A percentile compares a stretch with the other conserved stretches of the same genome.
Conservation (phyloP, 2,329 filamentous ascomycete genomes). For the Epichloe gansuensis region DNA sequence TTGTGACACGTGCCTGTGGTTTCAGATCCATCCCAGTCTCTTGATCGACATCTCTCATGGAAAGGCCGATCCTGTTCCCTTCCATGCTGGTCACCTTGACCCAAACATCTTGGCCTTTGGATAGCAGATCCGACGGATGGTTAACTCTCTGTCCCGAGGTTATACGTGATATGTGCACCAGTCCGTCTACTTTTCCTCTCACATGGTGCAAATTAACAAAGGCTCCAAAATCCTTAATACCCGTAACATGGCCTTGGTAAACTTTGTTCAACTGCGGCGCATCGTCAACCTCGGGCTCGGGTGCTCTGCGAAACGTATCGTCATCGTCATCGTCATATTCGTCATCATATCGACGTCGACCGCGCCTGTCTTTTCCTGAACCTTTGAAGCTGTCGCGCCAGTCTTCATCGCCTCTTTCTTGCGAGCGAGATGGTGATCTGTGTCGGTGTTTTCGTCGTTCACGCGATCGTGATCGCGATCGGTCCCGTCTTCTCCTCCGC, state of each 20-base stretch:
- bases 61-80: constrained; percentile 67
- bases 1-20: constrained; percentile 65
- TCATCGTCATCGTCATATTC: constrained; percentile 32
- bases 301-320: constrained; percentile 51
- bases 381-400: constrained; percentile 23
- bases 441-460: constrained; percentile 25
- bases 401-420: constrained; percentile 33
- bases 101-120: constrained; percentile 70
- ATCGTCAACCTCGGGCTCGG: constrained; percentile 67
- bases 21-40: constrained; percentile 70
- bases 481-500: constrained; percentile 26
- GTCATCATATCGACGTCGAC: constrained; percentile 27
- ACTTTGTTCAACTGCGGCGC: constrained; percentile 71
- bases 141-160: constrained; percentile 75
- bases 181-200: constrained; percentile 74
- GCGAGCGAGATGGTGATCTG: constrained; percentile 25
- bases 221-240: constrained; percentile 87
- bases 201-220: constrained; percentile 90
- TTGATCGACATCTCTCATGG: constrained; percentile 97
- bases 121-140: constrained; percentile 78
- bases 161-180: constrained; percentile 89
- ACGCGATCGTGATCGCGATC: constrained; percentile 27
- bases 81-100: constrained; percentile 88
- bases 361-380: constrained; percentile 20
- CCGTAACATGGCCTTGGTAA: constrained; percentile 81